Evolutionary conservation across 2,329 filamentous ascomycete genomes (phyloP).

Genomic region (Stagonosporopsis rhizophila): DNA sequence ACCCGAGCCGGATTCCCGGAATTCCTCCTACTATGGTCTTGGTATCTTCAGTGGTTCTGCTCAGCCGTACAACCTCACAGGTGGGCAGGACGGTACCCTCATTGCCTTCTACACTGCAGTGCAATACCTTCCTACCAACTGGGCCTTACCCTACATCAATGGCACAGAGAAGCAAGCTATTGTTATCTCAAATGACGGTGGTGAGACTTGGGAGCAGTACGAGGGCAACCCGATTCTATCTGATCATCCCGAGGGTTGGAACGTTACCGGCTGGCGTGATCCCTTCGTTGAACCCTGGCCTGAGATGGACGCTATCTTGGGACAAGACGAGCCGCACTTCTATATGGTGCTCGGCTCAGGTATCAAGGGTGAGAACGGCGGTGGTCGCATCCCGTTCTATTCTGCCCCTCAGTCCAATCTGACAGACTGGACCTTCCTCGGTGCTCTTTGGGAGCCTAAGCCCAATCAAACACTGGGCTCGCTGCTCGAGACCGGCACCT

Average conservation of each 20-base stretch:
- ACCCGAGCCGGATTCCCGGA: slow-evolving; percentile 37
- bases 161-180: slow-evolving; percentile 57
- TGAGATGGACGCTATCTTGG: slow-evolving; percentile 53
- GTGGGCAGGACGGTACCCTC: slow-evolving; percentile 56
- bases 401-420: slow-evolving; percentile 53
- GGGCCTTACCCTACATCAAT: slow-evolving; percentile 52
- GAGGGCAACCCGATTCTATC: slow-evolving; percentile 56
- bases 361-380: slow-evolving; percentile 56
- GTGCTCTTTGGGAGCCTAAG: slow-evolving; percentile 55
- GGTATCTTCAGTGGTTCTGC: slow-evolving; percentile 62
- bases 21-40: slow-evolving; percentile 57
- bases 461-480: slow-evolving; percentile 53
- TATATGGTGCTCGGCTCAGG: slow-evolving; percentile 56
- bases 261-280: slow-evolving; percentile 50
- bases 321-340: slow-evolving; percentile 53
- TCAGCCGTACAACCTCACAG: slow-evolving; percentile 57
- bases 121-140: slow-evolving; percentile 55
- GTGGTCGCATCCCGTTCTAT: slow-evolving; percentile 57
- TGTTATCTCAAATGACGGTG: slow-evolving; percentile 55
- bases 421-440: slow-evolving; percentile 57
- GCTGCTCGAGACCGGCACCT: slow-evolving; percentile 53
- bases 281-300: slow-evolving; percentile 48
- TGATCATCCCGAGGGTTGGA: slow-evolving; percentile 53
- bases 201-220: slow-evolving; percentile 57
- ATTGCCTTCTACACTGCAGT: slow-evolving; percentile 58